These are phyloP conservation scores for Letharia columbiana DNA, from an alignment of 495 filamentous ascomycete species.

Conservation along the genomic window DNA sequence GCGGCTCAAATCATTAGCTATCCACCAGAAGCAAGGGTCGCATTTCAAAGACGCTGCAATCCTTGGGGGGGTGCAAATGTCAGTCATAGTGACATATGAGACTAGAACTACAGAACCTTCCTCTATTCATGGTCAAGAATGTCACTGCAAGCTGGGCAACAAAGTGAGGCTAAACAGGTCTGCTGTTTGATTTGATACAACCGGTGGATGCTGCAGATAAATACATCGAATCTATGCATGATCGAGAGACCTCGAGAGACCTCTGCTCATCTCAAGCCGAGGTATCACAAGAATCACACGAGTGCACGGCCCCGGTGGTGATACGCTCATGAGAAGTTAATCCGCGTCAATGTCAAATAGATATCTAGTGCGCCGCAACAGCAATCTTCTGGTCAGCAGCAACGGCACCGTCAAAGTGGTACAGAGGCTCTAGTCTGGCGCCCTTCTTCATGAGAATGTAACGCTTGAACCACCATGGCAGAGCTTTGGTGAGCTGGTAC, in stretches of 20 bases:
- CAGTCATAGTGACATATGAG: background rate
- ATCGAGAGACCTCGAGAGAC: background rate
- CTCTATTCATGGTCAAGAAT: background rate
- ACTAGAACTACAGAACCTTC: background rate
- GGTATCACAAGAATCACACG: background rate
- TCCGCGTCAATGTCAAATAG: background rate
- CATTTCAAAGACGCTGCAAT: background rate
- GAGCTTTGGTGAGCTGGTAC: constrained; percentile 54
- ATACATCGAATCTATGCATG: background rate
- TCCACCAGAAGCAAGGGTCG: background rate
- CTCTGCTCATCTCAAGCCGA: background rate
- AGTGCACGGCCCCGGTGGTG: background rate
- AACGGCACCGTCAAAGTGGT: constrained; percentile 44
- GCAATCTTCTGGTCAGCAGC: constrained; percentile 22
- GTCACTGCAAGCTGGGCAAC: background rate
- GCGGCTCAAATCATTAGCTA: background rate
- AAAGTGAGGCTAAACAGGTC: background rate
- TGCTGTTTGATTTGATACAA: background rate
- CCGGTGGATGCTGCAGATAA: background rate
- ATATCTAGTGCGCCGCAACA: constrained; percentile 10
- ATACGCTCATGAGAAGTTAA: background rate
- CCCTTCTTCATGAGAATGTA: constrained; percentile 52
- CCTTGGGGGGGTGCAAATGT: background rate
- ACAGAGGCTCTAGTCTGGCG: constrained; percentile 52
- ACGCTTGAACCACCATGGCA: constrained; percentile 64